A percentile compares a stretch with the other conserved stretches of the same genome.
These are phyloP conservation scores for Fraxinus excelsior DNA, from an alignment of 257 asterid genomes.

Conservation along the genomic window DNA sequence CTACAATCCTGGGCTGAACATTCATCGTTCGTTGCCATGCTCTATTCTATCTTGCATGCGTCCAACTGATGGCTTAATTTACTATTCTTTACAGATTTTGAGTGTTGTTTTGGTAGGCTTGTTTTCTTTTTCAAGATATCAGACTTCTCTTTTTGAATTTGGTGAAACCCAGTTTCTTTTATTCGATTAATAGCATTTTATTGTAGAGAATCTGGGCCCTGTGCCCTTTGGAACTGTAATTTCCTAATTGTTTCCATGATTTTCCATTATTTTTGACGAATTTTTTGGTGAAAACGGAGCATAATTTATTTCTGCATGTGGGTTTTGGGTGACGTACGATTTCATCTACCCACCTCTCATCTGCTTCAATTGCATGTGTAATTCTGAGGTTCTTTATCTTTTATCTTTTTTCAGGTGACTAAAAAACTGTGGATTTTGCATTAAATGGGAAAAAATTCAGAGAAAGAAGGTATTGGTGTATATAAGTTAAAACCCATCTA, in stretches of 20 bases:
- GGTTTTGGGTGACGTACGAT: background rate
- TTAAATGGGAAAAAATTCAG: background rate
- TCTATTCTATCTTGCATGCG: background rate
- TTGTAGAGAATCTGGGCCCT: background rate
- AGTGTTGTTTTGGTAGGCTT: background rate
- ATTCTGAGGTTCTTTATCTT: background rate
- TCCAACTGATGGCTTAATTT: background rate
- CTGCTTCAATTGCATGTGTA: background rate
- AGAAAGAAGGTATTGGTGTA: background rate
- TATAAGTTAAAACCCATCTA: background rate
- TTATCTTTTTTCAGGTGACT: background rate
- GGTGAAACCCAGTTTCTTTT: background rate
- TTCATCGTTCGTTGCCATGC: too few species aligned
- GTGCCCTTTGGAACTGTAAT: background rate
- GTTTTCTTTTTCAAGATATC: background rate
- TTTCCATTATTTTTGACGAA: background rate
- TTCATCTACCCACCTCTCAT: background rate
- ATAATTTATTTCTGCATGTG: background rate
- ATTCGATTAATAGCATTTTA: background rate
- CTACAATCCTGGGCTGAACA: too few species aligned
- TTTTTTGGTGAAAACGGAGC: background rate
- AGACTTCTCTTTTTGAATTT: background rate
- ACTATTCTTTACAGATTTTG: background rate
- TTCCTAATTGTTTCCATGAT: background rate
- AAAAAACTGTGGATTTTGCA: background rate